Base-by-base conservation (phyloP, 2,329 filamentous ascomycete species). In the Ophiostoma triangulosporum region DNA sequence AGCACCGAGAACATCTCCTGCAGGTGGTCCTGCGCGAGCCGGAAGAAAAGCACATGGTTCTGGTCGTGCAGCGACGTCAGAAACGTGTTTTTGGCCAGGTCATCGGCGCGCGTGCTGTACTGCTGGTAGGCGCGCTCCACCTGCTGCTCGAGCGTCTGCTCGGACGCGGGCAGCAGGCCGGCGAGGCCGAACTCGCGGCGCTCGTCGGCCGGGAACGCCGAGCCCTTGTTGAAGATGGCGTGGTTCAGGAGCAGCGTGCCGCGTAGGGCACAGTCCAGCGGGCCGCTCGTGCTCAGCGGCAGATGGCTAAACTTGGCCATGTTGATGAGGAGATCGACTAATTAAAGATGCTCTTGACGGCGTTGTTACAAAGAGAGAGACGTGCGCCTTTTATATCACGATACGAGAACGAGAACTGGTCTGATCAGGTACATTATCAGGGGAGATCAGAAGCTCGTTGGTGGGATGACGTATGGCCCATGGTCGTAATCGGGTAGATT, bases 1-100 rank as follows among this genome's bases (percentile, higher is more conserved):
- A 95, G 86, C n/a, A 95, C 72, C 38, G 83, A 81, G 63, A 94
- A 90, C 86, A 95, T 93, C 63, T 95, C 88, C 58, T 86, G 82
- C 20, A 95, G 69, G 61, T 95, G 83, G 4, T 86, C 80, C 64
- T 86, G 76, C 7, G 93, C 73, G 9, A 94, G 74, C 77, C 74
- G 81, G 66, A 83, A 94, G 65, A 87, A 95, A 1, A 95, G 68
- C 1, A 94, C 86, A 57, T 86, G 78, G 66, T 93, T 95, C 66
- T 95, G 89, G 61, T 88, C 81, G 62, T 88, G 89, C 70, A 95
- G 73, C 50, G 84, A 88, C 0, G 85, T 86, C 73, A 95, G 76
- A 64, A 95, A 95, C 0, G 87, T 90, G 61, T 95, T 95, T 70
- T 93, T 94, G 36, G 83, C 83, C 35, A 95, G 68, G 58, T 84